Conservation (phyloP, 306 rosid genomes). For the Quercus bicolor region DNA sequence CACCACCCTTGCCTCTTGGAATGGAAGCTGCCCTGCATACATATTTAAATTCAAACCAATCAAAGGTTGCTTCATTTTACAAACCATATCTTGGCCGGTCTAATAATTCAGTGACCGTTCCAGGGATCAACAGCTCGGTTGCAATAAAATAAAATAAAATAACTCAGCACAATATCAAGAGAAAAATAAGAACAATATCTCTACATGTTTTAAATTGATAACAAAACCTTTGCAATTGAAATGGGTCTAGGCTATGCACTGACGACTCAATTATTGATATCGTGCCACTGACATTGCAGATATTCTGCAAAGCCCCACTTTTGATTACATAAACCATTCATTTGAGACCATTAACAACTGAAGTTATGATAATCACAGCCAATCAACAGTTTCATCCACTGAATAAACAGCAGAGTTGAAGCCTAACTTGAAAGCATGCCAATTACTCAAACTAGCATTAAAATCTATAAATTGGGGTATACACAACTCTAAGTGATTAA, state of each 20-base stretch:
- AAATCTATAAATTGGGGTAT: neutral
- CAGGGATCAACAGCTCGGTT: neutral
- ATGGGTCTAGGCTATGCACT: neutral
- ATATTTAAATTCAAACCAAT: constrained; percentile 9
- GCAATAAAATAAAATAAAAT: neutral
- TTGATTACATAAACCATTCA: neutral
- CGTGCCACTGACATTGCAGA: neutral
- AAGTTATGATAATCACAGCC: neutral
- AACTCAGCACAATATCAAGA: neutral
- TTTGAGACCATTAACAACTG: neutral
- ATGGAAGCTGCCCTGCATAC: constrained; percentile 70
- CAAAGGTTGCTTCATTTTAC: neutral
- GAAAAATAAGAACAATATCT: neutral
- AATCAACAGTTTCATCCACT: neutral
- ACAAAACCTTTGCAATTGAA: neutral
- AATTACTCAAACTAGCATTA: neutral
- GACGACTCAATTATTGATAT: neutral
- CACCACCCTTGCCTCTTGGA: constrained; percentile 48
- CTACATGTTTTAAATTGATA: neutral
- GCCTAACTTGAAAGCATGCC: neutral
- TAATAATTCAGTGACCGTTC: neutral
- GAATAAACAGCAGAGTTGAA: neutral
- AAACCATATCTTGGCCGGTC: neutral
- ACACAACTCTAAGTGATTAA: no score
- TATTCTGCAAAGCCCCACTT: neutral